Evolutionary conservation across 176 grass and related monocot genomes (phyloP), one percentile per base, ranked within the genome.

Genomic region (Juncus inflexus): DNA sequence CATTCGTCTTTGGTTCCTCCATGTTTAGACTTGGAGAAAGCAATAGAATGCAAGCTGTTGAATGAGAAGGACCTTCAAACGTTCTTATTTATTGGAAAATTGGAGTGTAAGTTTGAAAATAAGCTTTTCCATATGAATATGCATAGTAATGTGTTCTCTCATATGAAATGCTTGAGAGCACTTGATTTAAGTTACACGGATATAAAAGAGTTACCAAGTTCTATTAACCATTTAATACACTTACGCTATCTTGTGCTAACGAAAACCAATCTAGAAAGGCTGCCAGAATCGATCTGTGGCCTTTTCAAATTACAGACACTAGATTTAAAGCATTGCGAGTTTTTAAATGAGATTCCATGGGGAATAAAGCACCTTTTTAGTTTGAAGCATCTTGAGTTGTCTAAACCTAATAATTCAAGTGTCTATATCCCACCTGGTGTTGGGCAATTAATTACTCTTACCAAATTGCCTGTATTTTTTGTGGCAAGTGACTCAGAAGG

Each of bases 351-450:
- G 28, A 40, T 83, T 9, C 80, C 80, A 9, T 40, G n/a, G 40
- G 67, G 80, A 63, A 77, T 83, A 63, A 77, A 51, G 28, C 67
- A 43, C 74, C 70, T 84, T 9, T 6, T 38, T 72, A 67, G 72
- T 50, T 49, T 85, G 6, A 45, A 39, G 37, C 81, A 79, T 51
- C 9, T 79, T 37, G 64, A 76, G 40, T 14, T 71, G 50, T 63
- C 60, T 42, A 5, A 78, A 40, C 60, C 69, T 14, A 38, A 42
- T 36, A 50, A 36, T 54, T 43, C 40, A 7, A 55, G 74, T 12
- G 45, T 12, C 37, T 50, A n/a, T 37, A 28, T 79, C n/a, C 70
- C 58, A 42, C 45, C 7, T 54, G 71, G 73, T 7, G 50, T 79
- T 42, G 64, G 72, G 11, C 47, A 39, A 43, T 54, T 84, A 42